Evolutionary conservation across 2,329 filamentous ascomycete genomes (phyloP).

Genomic region (Catunica adiposa): DNA sequence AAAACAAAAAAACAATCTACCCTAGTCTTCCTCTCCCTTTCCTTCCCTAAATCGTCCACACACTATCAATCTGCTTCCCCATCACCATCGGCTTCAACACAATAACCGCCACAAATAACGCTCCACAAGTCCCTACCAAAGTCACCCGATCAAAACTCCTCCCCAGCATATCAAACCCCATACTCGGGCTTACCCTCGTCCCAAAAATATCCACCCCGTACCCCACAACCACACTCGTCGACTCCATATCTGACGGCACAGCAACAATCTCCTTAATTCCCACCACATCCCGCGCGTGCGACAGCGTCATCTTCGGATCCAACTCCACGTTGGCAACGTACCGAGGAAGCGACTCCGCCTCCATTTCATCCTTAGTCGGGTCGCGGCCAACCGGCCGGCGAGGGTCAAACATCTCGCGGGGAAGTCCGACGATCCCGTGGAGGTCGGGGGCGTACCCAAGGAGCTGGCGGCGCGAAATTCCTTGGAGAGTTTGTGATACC

Average conservation of each 20-base stretch:
- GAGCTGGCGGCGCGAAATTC: constrained; percentile 70
- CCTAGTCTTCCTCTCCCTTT: too few species aligned
- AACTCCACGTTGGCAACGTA: constrained; percentile 69
- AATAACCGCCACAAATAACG: constrained; percentile 58
- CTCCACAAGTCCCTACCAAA: constrained; percentile 67
- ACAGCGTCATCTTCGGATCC: constrained; percentile 63
- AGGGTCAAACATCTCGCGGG: constrained; percentile 64
- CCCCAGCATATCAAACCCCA: constrained; percentile 79
- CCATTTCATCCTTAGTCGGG: constrained; percentile 57
- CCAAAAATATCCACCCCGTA: constrained; percentile 83
- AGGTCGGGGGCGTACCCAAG: constrained; percentile 60
- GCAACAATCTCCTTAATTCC: constrained; percentile 60
- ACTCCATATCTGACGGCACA: constrained; percentile 68
- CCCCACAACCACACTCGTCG: constrained; percentile 76
- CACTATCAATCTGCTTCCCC: constrained; percentile 51
- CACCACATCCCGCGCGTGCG: constrained; percentile 66
- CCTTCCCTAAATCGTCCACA: constrained; percentile 29
- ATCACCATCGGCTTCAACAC: constrained; percentile 63
- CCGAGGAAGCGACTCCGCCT: constrained; percentile 59
- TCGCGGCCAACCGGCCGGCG: constrained; percentile 75
- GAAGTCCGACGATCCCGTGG: constrained; percentile 62
- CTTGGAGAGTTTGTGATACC: constrained; percentile 80
- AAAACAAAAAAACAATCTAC: too few species aligned
- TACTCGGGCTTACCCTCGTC: constrained; percentile 70
- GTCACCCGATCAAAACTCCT: constrained; percentile 87